Conservation (phyloP, 805 yeast genomes). For the Pichia phayaonensis region DNA sequence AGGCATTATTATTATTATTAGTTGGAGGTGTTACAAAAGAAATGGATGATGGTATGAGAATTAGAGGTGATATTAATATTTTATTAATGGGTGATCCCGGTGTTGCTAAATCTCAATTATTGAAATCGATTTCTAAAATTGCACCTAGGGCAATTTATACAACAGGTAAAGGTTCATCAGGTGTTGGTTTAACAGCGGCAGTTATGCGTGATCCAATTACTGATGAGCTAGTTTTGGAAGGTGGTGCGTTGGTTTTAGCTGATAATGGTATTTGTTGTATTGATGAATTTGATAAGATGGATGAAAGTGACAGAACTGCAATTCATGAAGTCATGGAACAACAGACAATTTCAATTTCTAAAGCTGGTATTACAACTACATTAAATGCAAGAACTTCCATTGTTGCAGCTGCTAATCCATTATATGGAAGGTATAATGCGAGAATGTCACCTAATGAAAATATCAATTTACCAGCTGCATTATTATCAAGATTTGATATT, state of each 20-base stretch:
- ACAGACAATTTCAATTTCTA: slow-evolving; percentile 93
- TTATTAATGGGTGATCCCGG: slow-evolving; percentile 99
- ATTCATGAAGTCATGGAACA: slow-evolving; percentile 99
- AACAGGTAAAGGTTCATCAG: slow-evolving; percentile 97
- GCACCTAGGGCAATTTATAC: slow-evolving; percentile 97
- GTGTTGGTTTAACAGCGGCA: slow-evolving; percentile 98
- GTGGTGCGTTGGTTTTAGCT: slow-evolving; percentile 94
- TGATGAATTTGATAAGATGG: slow-evolving; percentile 99
- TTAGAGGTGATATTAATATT: slow-evolving; percentile 93
- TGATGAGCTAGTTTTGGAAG: slow-evolving; percentile 96
- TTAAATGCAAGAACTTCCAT: slow-evolving; percentile 93
- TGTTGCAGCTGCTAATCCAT: slow-evolving; percentile 97
- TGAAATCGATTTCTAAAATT: slow-evolving; percentile 83
- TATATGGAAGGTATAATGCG: slow-evolving; percentile 91
- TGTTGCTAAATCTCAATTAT: slow-evolving; percentile 94
- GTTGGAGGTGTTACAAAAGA: slow-evolving; percentile 95
- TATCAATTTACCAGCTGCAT: slow-evolving; percentile 93
- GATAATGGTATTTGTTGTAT: slow-evolving; percentile 98
- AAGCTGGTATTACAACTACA: slow-evolving; percentile 96
- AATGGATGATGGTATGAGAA: slow-evolving; percentile 93
- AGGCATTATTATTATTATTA: slow-evolving; percentile 72
- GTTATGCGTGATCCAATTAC: slow-evolving; percentile 99
- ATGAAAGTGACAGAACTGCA: slow-evolving; percentile 92
- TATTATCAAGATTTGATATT: slow-evolving; percentile 89
- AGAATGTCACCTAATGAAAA: slow-evolving; percentile 87